Evolutionary conservation across 495 filamentous ascomycete species (phyloP), one percentile per base, ranked within the genome.

Genomic region (Aspergillus panamensis): DNA sequence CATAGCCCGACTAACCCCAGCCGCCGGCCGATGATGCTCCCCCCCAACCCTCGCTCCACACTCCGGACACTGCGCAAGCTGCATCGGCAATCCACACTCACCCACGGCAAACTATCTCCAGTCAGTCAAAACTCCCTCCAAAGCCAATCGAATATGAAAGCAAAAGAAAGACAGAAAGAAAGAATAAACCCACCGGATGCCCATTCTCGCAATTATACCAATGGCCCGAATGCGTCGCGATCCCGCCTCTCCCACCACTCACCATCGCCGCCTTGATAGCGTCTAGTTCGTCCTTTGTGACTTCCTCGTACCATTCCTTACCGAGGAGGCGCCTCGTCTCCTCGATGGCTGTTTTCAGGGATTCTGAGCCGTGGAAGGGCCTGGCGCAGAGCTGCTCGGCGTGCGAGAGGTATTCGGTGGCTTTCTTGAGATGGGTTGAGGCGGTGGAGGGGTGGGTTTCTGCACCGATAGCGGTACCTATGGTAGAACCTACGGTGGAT

Each of bases 131-230:
- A 39, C 10, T 12, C 3, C n/a, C n/a, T n/a, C n/a, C n/a, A n/a
- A n/a, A n/a, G n/a, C n/a, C n/a, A n/a, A n/a, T n/a, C n/a, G n/a
- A n/a, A n/a, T n/a, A n/a, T n/a, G n/a, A n/a, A n/a, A n/a, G n/a
- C 10, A 39, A 39, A 39, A 37, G 33, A 37, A 14, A 8, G 9
- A 44, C n/a, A 44, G 3, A 9, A 20, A 1, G n/a, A 14, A 9
- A 14, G 2, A 5, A 19, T 44, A 20, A 14, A 44, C 42, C 3
- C 16, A 44, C 42, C 42, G 42, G 42, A 44, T 44, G 42, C 0
- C 42, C 42, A 17, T 20, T 16, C 19, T 44, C 42, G 17, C 54
- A 57, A 20, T 57, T 49, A 37, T 57, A 57, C 54, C 54, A 50
- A 14, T 57, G 42, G 5, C 54, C 54, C 5, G 54, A 55, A 31